Evolutionary conservation across 768 basidiomycete genomes (phyloP), one percentile per base, ranked within the genome.

Genomic region (Boletus rubroflammeus): DNA sequence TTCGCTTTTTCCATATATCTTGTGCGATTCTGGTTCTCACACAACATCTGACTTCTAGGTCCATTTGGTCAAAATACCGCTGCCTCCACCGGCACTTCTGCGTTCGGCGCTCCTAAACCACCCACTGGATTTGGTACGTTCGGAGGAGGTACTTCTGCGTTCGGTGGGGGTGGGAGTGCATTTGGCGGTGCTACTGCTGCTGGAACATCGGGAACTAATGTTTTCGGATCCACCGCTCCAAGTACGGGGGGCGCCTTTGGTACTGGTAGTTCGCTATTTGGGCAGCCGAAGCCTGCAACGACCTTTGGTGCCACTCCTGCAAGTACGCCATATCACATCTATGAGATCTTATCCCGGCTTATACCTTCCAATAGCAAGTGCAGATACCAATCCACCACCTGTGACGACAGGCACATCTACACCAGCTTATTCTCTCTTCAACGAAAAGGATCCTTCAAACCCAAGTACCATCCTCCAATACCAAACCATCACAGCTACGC

Each of bases 401-500:
- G 81, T 88, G 6, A 83, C 84, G 2, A 84, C 83, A 14, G 92
- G 93, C 36, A 80, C 88, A 0, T 74, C 81, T 15, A 83, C 83
- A 58, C 85, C 90, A 3, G 69, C 81, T 3, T 94, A 85, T 64
- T 67, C 69, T 41, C 71, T 75, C 6, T 82, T 76, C 56, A 67
- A 50, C 34, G 92, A 94, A 65, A 90, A 90, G 61, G 92, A 94
- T 59, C 62, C 73, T 15, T 66, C 72, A 9, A 78, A 72, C 53
- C 59, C 74, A 17, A 74, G 48, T 47, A 54, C 72, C 13, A 81
- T 75, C 5, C 75, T 87, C 39, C 86, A 89, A 56, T 96, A 88
- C 69, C 92, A 95, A 70, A 81, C 85, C 35, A 92, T 93, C 50
- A 81, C 85, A 17, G 86, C 85, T 58, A 90, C 88, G 79, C 88